Conservation (phyloP, 2,329 filamentous ascomycete species). For the Cryphonectria nitschkei region DNA sequence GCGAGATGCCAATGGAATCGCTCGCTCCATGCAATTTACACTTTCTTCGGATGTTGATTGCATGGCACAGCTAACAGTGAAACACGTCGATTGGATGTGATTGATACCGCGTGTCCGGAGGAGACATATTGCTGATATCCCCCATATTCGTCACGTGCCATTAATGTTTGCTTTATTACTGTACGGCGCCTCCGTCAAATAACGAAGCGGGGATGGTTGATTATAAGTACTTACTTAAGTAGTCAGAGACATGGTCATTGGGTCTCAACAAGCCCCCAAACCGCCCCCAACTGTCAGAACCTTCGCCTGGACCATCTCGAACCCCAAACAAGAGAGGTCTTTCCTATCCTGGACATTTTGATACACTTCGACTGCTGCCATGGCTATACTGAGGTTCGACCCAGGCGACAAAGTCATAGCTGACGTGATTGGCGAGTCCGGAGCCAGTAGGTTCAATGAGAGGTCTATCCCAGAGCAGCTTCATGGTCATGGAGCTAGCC, state of each 20-base stretch:
- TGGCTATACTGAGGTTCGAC: neutral
- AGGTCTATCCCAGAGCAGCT: neutral
- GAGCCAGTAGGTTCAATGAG: neutral
- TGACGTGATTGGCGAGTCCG: neutral
- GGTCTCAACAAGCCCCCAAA: neutral
- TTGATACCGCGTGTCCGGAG: neutral
- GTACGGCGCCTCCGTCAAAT: neutral
- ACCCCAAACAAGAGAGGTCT: too few relatives aligned
- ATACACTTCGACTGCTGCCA: neutral
- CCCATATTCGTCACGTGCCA: neutral
- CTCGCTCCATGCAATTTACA: neutral
- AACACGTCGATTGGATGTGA: neutral
- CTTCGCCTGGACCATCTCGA: too few relatives aligned
- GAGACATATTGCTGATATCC: neutral
- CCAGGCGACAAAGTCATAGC: neutral
- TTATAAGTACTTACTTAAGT: neutral
- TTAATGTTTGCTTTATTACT: neutral
- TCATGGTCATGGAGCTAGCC: too few relatives aligned
- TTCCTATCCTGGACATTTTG: neutral
- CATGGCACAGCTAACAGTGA: neutral
- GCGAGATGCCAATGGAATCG: neutral
- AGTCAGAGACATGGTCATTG: too few relatives aligned
- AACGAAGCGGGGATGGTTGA: too few relatives aligned
- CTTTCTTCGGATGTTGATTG: neutral
- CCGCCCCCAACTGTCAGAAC: neutral